Base-by-base conservation (phyloP, 2,329 filamentous ascomycete genomes). In the Periconia digitata region DNA sequence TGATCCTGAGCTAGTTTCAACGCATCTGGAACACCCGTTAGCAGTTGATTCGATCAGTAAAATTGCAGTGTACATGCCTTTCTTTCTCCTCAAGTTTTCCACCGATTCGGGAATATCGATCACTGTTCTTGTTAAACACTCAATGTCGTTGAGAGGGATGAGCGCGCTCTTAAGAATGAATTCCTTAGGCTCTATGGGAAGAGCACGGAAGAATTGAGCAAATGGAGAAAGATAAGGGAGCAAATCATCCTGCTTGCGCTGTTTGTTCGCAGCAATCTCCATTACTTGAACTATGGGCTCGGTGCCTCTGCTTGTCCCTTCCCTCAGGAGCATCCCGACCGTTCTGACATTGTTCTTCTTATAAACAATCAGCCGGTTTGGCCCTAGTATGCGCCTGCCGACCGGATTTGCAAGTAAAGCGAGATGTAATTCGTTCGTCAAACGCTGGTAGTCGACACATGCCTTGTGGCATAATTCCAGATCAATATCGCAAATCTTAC, bases 401-500 rank as follows among this genome's bases (percentile, higher is more conserved):
- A 92, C 79, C 0, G 90, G 87, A n/a, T 91, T 90, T n/a, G 79
- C 79, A 23, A 95, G 72, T 27, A 96, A 76, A 6, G 84, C 84
- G 34, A 86, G 77, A 71, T 96, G 90, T 2, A 97, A 77, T 44
- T 96, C 88, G 16, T 82, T 78, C 0, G 91, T 96, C n/a, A 94
- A 75, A 50, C 84, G 81, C 64, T 87, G 86, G 66, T 85, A 95
- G 52, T 89, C 84, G 70, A 96, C 86, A 3, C 89, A 85, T 1
- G 90, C 87, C 58, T 88, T 81, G 66, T 97, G 92, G 58, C 89
- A 95, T 46, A 79, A 75, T 54, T 92, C 88, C 59, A 99, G 81
- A 58, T 90, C 85, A 35, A 81, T 74, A 66, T 96, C 90, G 66
- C 94, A 99, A 22, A 87, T 85, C 20, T 83, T 75, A 70, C 94